Evolutionary conservation across 768 basidiomycete species (phyloP).

Genomic region (Hypholoma fasciculare): DNA sequence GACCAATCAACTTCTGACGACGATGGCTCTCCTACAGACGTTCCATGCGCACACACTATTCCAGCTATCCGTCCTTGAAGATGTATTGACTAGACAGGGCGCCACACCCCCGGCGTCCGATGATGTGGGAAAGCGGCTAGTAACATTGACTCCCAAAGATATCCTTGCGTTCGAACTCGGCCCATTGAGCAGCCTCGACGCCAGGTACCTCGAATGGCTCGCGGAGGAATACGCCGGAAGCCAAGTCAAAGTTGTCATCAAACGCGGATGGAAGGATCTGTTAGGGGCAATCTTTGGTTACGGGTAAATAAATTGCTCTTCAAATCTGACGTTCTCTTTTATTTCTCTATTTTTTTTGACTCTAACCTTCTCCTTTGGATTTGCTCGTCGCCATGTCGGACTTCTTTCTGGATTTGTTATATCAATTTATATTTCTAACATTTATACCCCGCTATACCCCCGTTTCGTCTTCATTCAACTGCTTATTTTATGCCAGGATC

Average conservation of each 20-base stretch:
- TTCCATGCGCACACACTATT: constrained; percentile 67
- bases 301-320: constrained; percentile 17
- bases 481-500: background rate
- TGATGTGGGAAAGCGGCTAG: constrained; percentile 23
- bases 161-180: constrained; percentile 71
- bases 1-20: constrained; percentile 39
- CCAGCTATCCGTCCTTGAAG: constrained; percentile 48
- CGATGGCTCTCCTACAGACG: constrained; percentile 62
- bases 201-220: constrained; percentile 78
- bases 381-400: too few species aligned
- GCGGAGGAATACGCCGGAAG: constrained; percentile 62
- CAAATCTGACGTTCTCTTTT: background rate
- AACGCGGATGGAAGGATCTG: constrained; percentile 52
- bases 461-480: background rate
- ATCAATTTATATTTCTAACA: background rate
- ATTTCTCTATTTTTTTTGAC: too few species aligned
- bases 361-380: too few species aligned
- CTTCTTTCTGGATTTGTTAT: background rate
- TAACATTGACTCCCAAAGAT: constrained; percentile 59
- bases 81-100: constrained; percentile 11
- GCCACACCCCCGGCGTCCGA: background rate
- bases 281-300: constrained; percentile 48
- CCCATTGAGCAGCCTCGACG: constrained; percentile 69
- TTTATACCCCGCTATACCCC: background rate
- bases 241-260: constrained; percentile 39